These are phyloP conservation scores for Fusarium sarcochroum DNA, from an alignment of 2,329 filamentous ascomycete genomes.

Conservation along the genomic window DNA sequence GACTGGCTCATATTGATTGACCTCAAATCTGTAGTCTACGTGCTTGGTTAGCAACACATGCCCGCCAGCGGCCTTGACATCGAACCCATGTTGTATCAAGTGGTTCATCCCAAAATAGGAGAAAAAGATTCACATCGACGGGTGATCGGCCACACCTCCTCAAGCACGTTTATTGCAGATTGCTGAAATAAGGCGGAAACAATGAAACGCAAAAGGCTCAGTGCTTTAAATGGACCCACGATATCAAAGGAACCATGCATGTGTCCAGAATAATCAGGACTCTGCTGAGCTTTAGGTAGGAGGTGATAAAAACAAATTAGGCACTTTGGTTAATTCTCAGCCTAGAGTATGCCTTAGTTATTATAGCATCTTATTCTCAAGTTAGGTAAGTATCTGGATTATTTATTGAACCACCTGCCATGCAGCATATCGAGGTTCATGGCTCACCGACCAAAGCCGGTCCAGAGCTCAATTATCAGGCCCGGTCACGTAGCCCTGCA, in stretches of 20 bases:
- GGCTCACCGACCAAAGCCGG: constrained; percentile 24
- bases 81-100: constrained; percentile 13
- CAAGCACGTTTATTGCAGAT: background rate
- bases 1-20: background rate
- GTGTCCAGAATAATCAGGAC: too few relatives aligned
- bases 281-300: too few relatives aligned
- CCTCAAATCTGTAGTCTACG: background rate
- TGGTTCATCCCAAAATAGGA: background rate
- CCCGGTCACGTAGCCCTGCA: constrained; percentile 38
- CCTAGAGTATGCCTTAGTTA: too few relatives aligned
- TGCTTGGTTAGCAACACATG: constrained; percentile 1
- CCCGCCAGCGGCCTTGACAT: background rate
- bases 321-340: too few relatives aligned
- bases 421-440: background rate
- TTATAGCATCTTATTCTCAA: too few relatives aligned
- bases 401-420: too few relatives aligned
- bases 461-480: constrained; percentile 40
- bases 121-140: constrained; percentile 12
- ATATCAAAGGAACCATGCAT: background rate
- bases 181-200: constrained; percentile 15
- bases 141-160: constrained; percentile 37
- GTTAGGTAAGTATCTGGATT: too few relatives aligned
- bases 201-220: constrained; percentile 8
- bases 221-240: background rate
- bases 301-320: too few relatives aligned